Evolutionary conservation across 2,329 filamentous ascomycete genomes (phyloP), one percentile per base, ranked within the genome.

Genomic region (Pyrenophora tritici-repentis): DNA sequence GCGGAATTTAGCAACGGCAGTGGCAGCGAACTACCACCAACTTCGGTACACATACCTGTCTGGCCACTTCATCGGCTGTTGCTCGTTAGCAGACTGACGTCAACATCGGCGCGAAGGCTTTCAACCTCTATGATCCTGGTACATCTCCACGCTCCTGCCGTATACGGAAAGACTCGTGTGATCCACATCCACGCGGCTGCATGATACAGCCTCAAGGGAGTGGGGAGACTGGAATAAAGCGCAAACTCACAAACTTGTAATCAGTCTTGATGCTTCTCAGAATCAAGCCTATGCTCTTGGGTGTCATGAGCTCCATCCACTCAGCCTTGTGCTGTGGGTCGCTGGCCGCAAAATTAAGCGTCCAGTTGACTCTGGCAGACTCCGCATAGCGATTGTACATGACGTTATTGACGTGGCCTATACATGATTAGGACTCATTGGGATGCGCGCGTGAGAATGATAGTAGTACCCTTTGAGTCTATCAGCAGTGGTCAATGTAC

Each of bases 381-480:
- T 97, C 92, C 31, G 91, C 91, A 71, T 90, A 96, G 55, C 88
- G 83, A 62, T 89, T 86, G 73, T 96, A 96, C 59, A 83, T 84
- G 56, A 92, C 86, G 63, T 96, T 96, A 71, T 96, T 96, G 41
- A 96, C 88, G 72, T 96, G 91, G 41, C 86, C 84, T 85, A 45
- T 34, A 32, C 42, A 49, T 39, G n/a, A 29, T 47, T 39, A 44
- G 40, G 17, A 67, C 31, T 35, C 4, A 18, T 38, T 9, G 20
- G 41, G 12, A 10, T 29, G 24, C 16, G 4, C 20, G 46, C 12
- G 44, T 38, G 14, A 42, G 26, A 32, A 32, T 24, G 14, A 54
- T 58, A 53, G 1, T 10, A 22, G 10, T 57, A 58, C 54, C 59
- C 54, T 50, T 49, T 3, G 8, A 8, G 13, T 33, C 12, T 9